Evolutionary conservation across 306 rosid species (phyloP).

Genomic region (Prinsepia uniflora): DNA sequence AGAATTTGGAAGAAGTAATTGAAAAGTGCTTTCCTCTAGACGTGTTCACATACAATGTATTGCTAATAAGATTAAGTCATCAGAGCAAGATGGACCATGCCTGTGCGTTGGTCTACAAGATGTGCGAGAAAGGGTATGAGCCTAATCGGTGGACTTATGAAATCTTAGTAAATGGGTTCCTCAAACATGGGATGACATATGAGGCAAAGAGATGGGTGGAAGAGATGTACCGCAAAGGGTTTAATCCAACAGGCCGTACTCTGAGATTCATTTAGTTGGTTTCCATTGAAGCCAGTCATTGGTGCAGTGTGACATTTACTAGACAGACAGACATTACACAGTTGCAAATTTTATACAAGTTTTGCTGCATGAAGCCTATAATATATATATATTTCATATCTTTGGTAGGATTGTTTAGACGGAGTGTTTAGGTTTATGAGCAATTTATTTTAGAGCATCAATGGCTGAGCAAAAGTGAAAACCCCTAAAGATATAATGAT

Average conservation of each 20-base stretch:
- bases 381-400: neutral
- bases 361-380: slow-evolving; percentile 22
- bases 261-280: slow-evolving; percentile 20
- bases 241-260: slow-evolving; percentile 28
- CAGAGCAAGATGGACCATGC: slow-evolving; percentile 45
- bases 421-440: neutral
- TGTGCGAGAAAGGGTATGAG: slow-evolving; percentile 49
- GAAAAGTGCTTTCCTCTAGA: slow-evolving; percentile 63
- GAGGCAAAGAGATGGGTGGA: slow-evolving; percentile 53
- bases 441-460: neutral
- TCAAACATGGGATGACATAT: slow-evolving; percentile 44
- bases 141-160: slow-evolving; percentile 68
- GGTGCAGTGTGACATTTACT: neutral
- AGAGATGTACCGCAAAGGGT: slow-evolving; percentile 50
- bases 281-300: neutral
- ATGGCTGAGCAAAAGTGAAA: neutral
- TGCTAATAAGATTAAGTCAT: slow-evolving; percentile 43
- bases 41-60: slow-evolving; percentile 60
- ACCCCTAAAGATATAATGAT: neutral
- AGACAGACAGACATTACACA: slow-evolving; percentile 9
- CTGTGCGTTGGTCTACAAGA: slow-evolving; percentile 43
- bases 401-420: slow-evolving; percentile 5
- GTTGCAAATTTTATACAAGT: slow-evolving; percentile 29
- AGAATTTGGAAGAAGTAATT: slow-evolving; percentile 51
- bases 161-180: slow-evolving; percentile 49